Conservation (phyloP, 805 yeast species). For the Candida andamanensis region DNA sequence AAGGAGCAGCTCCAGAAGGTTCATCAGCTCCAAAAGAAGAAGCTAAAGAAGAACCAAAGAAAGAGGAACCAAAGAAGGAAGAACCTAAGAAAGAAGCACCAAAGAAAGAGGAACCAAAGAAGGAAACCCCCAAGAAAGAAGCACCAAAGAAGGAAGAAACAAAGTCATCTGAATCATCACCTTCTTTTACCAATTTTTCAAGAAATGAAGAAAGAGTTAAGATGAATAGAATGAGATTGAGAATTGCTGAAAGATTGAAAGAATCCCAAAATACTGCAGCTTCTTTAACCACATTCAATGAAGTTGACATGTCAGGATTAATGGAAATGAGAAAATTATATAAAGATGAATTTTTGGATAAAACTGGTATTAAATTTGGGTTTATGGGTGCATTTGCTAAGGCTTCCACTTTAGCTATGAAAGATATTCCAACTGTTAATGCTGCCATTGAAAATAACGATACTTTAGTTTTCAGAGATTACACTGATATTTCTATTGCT, state of each 20-base stretch:
- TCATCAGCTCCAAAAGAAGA: conserved; percentile 24
- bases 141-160: conserved; percentile 20
- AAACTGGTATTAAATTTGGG: conserved; percentile 91
- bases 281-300: conserved; percentile 95
- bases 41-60: conserved; percentile 15
- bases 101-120: conserved; percentile 21
- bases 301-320: conserved; percentile 90
- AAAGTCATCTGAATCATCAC: conserved; percentile 7
- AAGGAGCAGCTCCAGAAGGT: conserved; percentile 65
- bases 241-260: conserved; percentile 98
- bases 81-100: conserved; percentile 21
- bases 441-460: conserved; percentile 90
- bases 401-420: conserved; percentile 88
- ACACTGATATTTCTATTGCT: conserved; percentile 91
- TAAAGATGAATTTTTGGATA: conserved; percentile 93
- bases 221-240: conserved; percentile 98
- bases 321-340: conserved; percentile 93
- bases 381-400: conserved; percentile 98
- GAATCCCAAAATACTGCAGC: conserved; percentile 99
- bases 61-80: conserved; percentile 14
- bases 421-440: conserved; percentile 91
- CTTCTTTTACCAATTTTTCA: conserved; percentile 47
- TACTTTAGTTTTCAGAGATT: conserved; percentile 93
- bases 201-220: conserved; percentile 89
- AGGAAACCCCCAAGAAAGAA: conserved; percentile 21